A percentile compares a stretch with the other conserved stretches of the same genome.
Evolutionary conservation across 805 yeast species (phyloP).

Genomic region (Millerago galiae): DNA sequence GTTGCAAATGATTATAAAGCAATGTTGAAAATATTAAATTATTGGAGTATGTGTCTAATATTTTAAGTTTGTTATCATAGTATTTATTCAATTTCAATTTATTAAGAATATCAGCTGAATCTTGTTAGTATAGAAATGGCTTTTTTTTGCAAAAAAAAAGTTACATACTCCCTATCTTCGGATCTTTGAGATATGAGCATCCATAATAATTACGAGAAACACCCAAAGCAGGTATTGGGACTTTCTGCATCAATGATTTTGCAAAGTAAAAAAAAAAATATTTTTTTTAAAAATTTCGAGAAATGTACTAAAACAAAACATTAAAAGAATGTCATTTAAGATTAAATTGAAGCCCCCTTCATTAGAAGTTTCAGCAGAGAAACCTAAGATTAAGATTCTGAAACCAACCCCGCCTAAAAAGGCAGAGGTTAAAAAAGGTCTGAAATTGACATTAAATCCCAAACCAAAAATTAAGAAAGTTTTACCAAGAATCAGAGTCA

Average conservation of each 20-base stretch:
- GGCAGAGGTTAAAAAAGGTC: neutral
- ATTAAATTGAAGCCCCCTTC: slow-evolving; percentile 5
- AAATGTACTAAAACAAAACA: neutral
- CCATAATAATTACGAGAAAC: slow-evolving; percentile 10
- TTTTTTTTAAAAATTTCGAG: neutral
- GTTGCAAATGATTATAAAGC: slow-evolving; percentile 53
- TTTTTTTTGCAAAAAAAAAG: no score
- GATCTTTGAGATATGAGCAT: slow-evolving; percentile 4
- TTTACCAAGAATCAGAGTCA: slow-evolving; percentile 42
- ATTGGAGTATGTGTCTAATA: slow-evolving; percentile 58
- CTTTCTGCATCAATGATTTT: neutral
- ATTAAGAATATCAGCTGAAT: slow-evolving; percentile 32
- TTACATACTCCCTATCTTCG: slow-evolving; percentile 6
- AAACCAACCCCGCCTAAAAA: slow-evolving; percentile 1
- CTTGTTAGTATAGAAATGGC: neutral
- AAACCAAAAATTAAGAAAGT: slow-evolving; percentile 5
- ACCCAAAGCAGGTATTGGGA: slow-evolving; percentile 8
- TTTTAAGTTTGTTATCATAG: slow-evolving; percentile 34
- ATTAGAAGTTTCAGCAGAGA: neutral
- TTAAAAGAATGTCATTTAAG: slow-evolving; percentile 2
- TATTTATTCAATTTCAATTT: slow-evolving; percentile 36
- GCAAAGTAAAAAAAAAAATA: no score
- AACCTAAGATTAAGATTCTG: neutral
- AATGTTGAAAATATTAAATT: slow-evolving; percentile 55
- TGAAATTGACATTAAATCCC: slow-evolving; percentile 11